Conservation (phyloP, 805 yeast genomes). For the Saccharomyces paradoxus region DNA sequence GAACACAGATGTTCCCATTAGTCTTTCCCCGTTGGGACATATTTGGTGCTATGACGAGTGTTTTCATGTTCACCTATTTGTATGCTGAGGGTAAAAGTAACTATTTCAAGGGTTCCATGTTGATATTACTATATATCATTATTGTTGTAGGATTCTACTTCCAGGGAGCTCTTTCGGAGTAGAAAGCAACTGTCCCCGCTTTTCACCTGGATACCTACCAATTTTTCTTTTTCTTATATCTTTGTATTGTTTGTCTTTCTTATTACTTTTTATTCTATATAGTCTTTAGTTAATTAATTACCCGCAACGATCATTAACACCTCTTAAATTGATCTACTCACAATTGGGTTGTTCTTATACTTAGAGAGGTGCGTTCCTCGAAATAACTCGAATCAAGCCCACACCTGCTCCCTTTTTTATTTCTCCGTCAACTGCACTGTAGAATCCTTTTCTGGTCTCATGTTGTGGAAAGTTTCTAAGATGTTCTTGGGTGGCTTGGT, state of each 20-base stretch:
- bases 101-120: conserved; percentile 88
- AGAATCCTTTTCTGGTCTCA: background rate
- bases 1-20: conserved; percentile 56
- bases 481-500: conserved; percentile 38
- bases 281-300: background rate
- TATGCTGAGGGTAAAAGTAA: conserved; percentile 96
- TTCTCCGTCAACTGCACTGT: background rate
- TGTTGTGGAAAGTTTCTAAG: conserved; percentile 21
- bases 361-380: background rate
- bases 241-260: background rate
- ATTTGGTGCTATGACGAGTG: conserved; percentile 74
- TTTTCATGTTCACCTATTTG: conserved; percentile 82
- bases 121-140: conserved; percentile 69
- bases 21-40: conserved; percentile 96
- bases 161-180: conserved; percentile 27
- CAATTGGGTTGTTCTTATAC: background rate
- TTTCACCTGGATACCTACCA: background rate
- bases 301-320: background rate
- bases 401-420: background rate
- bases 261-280: background rate
- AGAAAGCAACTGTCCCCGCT: background rate
- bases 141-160: conserved; percentile 77
- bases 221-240: background rate
- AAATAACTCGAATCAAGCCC: background rate
- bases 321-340: background rate